phyloP scores from a whole-genome alignment of 768 basidiomycete genomes.

The Macrocybe gigantea region DNA sequence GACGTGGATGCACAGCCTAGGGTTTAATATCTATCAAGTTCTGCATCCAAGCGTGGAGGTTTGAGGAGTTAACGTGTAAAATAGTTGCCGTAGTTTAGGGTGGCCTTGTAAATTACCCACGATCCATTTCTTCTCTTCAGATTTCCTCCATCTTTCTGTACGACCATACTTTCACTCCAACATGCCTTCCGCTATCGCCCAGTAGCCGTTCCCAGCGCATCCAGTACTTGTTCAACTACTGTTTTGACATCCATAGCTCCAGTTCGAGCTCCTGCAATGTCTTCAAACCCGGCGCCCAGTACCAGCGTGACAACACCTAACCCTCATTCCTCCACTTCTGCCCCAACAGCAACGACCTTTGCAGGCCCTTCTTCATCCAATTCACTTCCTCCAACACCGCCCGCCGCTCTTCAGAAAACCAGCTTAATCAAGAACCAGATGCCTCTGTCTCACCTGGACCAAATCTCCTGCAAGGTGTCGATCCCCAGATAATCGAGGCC shows the following conservation, averaged over 20 bases:
- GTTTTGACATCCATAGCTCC: neutral
- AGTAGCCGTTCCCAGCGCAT: neutral
- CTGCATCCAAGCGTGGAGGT: constrained; percentile 23
- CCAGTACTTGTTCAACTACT: neutral
- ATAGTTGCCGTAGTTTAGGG: neutral
- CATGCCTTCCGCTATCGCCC: constrained; percentile 1
- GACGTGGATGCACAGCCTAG: constrained; percentile 41
- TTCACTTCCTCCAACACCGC: constrained; percentile 14
- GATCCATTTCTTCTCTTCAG: constrained; percentile 13
- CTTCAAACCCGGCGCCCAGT: constrained; percentile 7
- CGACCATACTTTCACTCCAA: constrained; percentile 12
- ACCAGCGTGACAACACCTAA: constrained; percentile 10
- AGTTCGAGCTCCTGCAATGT: neutral
- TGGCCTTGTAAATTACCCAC: constrained; percentile 29
- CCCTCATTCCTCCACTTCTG: constrained; percentile 8
- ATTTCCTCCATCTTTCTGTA: constrained; percentile 1
- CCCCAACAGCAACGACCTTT: constrained; percentile 13
- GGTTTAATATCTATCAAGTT: constrained; percentile 74
- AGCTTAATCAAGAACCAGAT: constrained; percentile 10
- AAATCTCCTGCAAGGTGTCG: constrained; percentile 42
- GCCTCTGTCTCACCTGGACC: constrained; percentile 8
- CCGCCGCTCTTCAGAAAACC: constrained; percentile 13
- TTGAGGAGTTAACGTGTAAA: neutral
- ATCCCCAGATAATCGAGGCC: constrained; percentile 80
- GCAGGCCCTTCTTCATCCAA: constrained; percentile 8